A percentile compares a stretch with the other conserved stretches of the same genome.
phyloP scores from a whole-genome alignment of 2,329 filamentous ascomycete species.

The Trichoderma aggressivum region DNA sequence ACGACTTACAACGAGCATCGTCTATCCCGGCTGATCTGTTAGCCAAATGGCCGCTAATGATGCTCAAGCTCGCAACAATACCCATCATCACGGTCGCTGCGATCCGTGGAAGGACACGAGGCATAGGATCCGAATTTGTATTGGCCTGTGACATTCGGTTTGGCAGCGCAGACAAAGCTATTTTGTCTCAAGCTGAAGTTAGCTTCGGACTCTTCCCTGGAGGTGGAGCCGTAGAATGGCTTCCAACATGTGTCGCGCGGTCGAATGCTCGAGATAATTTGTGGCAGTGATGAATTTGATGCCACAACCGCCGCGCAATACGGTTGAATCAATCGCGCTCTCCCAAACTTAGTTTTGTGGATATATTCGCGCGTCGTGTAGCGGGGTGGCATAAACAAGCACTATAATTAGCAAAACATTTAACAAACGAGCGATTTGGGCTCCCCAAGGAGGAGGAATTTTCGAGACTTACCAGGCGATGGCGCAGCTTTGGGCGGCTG shows the following conservation, averaged over 20 bases:
- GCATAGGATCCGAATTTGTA: background rate
- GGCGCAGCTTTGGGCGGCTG: background rate
- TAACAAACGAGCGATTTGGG: background rate
- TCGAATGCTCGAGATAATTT: background rate
- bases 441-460: background rate
- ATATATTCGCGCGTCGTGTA: background rate
- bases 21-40: background rate
- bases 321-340: background rate
- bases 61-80: background rate
- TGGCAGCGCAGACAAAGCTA: background rate
- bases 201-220: background rate
- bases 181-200: background rate
- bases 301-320: background rate
- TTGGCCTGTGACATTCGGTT: background rate
- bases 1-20: background rate
- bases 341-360: background rate
- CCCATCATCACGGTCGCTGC: background rate
- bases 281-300: background rate
- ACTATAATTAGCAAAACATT: background rate
- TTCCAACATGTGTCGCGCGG: background rate
- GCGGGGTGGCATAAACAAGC: background rate
- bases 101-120: background rate
- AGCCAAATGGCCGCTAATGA: background rate
- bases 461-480: background rate
- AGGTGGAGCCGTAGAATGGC: background rate